Conservation (phyloP, 2,329 filamentous ascomycete species). For the Elsinoe perseae region DNA sequence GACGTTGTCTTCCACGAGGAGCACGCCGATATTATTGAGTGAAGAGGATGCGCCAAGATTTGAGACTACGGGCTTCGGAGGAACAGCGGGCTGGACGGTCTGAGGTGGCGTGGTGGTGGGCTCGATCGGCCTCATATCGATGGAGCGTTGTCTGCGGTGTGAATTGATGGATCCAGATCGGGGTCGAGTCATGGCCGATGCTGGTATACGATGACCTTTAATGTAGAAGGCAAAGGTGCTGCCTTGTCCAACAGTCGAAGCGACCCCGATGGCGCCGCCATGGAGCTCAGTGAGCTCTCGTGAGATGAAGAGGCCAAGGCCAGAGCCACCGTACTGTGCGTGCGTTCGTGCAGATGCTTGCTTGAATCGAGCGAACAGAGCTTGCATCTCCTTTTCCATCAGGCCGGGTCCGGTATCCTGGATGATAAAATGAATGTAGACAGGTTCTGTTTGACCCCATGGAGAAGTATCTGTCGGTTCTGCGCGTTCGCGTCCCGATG, state of each 20-base stretch:
- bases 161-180: neutral
- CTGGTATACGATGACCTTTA: conserved; percentile 40
- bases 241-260: conserved; percentile 50
- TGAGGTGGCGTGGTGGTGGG: neutral
- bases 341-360: conserved; percentile 61
- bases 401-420: conserved; percentile 27
- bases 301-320: conserved; percentile 62
- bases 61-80: neutral
- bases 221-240: conserved; percentile 63
- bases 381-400: conserved; percentile 29
- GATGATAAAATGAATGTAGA: conserved; percentile 20
- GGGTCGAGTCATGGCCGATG: neutral
- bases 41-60: neutral
- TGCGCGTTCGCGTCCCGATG: neutral
- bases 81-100: neutral
- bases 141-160: conserved; percentile 22
- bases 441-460: neutral
- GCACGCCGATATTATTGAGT: conserved; percentile 23
- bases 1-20: conserved; percentile 24
- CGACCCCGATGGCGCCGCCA: conserved; percentile 60
- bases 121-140: neutral
- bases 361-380: conserved; percentile 61
- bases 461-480: neutral
- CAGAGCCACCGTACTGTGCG: conserved; percentile 62
- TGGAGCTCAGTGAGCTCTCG: conserved; percentile 60